Percentiles rank a stretch among this genome's conserved stretches.
Evolutionary conservation across 2,329 filamentous ascomycete species (phyloP).

Genomic region (Albophoma yamanashiensis): DNA sequence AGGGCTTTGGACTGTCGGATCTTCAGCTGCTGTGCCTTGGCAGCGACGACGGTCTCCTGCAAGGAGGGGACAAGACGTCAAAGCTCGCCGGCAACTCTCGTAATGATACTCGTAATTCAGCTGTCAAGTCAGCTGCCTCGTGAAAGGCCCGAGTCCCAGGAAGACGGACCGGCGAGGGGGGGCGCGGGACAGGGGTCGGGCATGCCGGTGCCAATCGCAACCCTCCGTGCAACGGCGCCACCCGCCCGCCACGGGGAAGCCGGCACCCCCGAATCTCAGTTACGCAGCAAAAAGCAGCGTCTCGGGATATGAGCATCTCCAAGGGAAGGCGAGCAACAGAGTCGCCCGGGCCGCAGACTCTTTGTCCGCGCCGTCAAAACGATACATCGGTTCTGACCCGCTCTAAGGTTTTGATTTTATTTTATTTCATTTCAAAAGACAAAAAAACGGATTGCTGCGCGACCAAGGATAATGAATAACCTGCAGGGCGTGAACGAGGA

Average conservation of each 20-base stretch:
- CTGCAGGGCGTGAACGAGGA: neutral
- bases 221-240: neutral
- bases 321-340: neutral
- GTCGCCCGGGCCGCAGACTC: neutral
- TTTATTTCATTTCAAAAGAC: neutral
- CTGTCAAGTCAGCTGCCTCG: neutral
- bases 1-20: neutral
- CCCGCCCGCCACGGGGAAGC: neutral
- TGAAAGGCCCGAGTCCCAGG: constrained; percentile 3
- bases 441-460: neutral
- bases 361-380: neutral
- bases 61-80: neutral
- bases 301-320: neutral
- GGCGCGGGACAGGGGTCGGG: constrained; percentile 3
- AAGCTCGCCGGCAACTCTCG: neutral
- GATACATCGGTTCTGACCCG: neutral
- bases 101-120: neutral
- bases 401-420: neutral
- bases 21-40: neutral
- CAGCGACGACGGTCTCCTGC: neutral
- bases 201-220: constrained; percentile 2
- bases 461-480: too few relatives aligned
- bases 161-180: neutral
- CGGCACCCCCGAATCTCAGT: neutral
- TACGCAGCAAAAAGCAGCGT: neutral